Conservation (phyloP, 2,329 filamentous ascomycete species). For the Clonostachys chloroleuca region DNA sequence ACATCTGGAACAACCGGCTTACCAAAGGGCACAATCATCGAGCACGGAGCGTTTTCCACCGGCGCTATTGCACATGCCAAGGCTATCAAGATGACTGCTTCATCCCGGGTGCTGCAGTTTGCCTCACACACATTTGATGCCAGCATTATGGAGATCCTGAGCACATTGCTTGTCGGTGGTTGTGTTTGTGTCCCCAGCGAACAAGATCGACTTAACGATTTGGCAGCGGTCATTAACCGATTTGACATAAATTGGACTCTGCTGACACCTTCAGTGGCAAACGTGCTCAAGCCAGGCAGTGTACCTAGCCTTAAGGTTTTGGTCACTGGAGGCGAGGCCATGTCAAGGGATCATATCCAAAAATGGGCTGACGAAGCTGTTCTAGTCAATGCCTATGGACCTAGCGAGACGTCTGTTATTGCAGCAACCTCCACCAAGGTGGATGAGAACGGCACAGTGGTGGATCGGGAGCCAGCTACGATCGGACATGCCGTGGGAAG, state of each 20-base stretch:
- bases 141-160: slow-evolving; percentile 4
- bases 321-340: slow-evolving; percentile 13
- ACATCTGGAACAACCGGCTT: slow-evolving; percentile 7
- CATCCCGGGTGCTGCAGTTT: slow-evolving; percentile 4
- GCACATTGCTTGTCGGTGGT: slow-evolving; percentile 5
- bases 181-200: slow-evolving; percentile 9
- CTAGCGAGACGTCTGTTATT: slow-evolving; percentile 28
- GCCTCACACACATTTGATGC: slow-evolving; percentile 9
- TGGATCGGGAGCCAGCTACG: not conserved
- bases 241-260: slow-evolving; percentile 6
- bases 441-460: slow-evolving; percentile 6
- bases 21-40: slow-evolving; percentile 13
- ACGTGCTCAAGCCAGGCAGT: slow-evolving; percentile 2
- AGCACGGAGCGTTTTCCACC: slow-evolving; percentile 10
- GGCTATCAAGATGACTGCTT: slow-evolving; percentile 1
- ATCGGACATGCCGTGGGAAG: slow-evolving; percentile 5
- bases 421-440: slow-evolving; percentile 20
- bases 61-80: slow-evolving; percentile 5
- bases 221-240: slow-evolving; percentile 6
- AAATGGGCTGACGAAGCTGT: slow-evolving; percentile 16
- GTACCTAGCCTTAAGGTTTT: slow-evolving; percentile 7
- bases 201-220: slow-evolving; percentile 4
- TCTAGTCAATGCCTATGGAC: slow-evolving; percentile 32
- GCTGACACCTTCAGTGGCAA: slow-evolving; percentile 5
- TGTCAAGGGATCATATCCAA: slow-evolving; percentile 20